A percentile compares a stretch with the other conserved stretches of the same genome.
Evolutionary conservation across 2,329 filamentous ascomycete genomes (phyloP).

Genomic region (Pleurostoma richardsiae): DNA sequence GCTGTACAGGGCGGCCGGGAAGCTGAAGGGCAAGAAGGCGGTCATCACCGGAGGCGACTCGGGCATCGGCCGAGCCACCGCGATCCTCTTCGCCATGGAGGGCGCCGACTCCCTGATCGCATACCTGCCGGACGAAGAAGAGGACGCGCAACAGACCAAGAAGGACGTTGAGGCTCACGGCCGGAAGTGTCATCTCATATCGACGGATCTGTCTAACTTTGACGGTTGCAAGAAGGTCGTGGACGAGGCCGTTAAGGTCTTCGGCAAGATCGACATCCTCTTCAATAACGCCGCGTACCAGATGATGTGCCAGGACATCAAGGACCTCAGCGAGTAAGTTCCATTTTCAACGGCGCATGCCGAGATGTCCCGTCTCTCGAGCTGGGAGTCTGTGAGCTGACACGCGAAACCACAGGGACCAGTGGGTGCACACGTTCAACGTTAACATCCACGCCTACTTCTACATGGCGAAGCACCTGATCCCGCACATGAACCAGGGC

Average conservation of each 20-base stretch:
- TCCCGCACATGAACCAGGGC: conserved; percentile 71
- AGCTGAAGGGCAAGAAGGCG: conserved; percentile 69
- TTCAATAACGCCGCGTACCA: conserved; percentile 73
- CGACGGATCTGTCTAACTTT: conserved; percentile 59
- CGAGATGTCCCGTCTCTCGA: background rate
- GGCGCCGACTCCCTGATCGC: conserved; percentile 69
- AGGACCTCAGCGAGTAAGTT: conserved; percentile 62
- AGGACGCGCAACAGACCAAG: conserved; percentile 72
- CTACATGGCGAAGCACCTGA: conserved; percentile 71
- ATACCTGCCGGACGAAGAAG: conserved; percentile 70
- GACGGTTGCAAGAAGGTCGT: conserved; percentile 67
- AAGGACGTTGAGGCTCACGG: conserved; percentile 63
- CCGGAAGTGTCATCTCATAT: conserved; percentile 56
- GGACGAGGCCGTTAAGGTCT: conserved; percentile 57
- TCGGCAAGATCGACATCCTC: conserved; percentile 65
- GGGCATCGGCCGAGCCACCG: conserved; percentile 72
- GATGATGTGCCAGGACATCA: conserved; percentile 68
- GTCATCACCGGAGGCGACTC: conserved; percentile 79
- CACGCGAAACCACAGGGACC: conserved; percentile 44
- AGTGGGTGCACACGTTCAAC: conserved; percentile 76
- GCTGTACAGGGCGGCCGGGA: conserved; percentile 69
- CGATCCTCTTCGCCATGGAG: conserved; percentile 76
- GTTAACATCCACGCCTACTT: conserved; percentile 82
- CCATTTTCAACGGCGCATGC: background rate
- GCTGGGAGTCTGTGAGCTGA: conserved; percentile 11